phyloP scores from a whole-genome alignment of 2,329 filamentous ascomycete genomes.

The Ophioceras dolichostomum region DNA sequence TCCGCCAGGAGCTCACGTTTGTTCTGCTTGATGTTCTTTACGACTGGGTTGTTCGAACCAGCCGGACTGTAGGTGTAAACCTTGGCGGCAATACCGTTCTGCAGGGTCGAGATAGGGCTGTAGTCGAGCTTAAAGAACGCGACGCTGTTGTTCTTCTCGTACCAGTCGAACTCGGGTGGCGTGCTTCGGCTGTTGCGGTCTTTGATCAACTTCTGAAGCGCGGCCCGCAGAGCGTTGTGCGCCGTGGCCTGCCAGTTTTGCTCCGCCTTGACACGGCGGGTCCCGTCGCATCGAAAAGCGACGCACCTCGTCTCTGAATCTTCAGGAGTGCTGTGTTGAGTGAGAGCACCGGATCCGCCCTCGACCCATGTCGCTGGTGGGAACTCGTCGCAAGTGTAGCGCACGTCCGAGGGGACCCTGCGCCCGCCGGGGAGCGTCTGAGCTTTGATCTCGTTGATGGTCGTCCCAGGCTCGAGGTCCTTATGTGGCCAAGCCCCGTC shows the following conservation, averaged over 20 bases:
- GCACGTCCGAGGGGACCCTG: slow-evolving; percentile 6
- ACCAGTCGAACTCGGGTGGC: not conserved
- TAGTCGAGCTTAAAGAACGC: not conserved
- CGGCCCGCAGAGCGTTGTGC: not conserved
- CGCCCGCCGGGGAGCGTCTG: not conserved
- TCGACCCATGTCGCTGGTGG: slow-evolving; percentile 15
- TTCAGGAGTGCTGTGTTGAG: not conserved
- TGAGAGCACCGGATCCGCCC: slow-evolving; percentile 9
- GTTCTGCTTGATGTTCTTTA: not conserved
- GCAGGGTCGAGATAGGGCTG: no score
- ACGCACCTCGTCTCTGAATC: slow-evolving; percentile 8
- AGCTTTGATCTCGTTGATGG: slow-evolving; percentile 1
- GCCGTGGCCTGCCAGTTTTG: slow-evolving; percentile 5
- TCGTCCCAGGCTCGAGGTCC: slow-evolving; percentile 7
- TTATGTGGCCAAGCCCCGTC: slow-evolving; percentile 8
- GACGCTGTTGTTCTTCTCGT: not conserved
- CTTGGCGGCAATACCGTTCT: no score
- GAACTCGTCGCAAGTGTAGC: slow-evolving; percentile 18
- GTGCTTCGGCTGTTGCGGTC: no score
- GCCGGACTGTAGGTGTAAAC: no score
- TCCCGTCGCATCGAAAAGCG: slow-evolving; percentile 4
- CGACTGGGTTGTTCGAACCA: not conserved
- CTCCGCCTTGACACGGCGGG: slow-evolving; percentile 7
- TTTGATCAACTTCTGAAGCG: not conserved
- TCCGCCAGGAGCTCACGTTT: not conserved